Percentiles rank a stretch among this genome's conserved stretches.
phyloP scores from a whole-genome alignment of 2,329 filamentous ascomycete species.

The Paecilomyces variotii region DNA sequence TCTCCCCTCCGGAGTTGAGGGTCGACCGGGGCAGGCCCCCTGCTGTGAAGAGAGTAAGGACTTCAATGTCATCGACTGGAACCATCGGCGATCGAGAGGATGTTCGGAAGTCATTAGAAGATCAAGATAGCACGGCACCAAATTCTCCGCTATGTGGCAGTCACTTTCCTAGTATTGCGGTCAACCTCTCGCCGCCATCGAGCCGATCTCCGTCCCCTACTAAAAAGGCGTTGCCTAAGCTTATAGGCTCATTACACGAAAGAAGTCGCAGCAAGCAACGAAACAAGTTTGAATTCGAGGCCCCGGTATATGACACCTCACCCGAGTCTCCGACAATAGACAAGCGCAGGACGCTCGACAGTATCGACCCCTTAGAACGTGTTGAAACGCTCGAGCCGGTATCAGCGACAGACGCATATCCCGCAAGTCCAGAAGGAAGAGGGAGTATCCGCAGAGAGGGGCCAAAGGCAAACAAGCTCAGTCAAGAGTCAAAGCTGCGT shows the following conservation, averaged over 20 bases:
- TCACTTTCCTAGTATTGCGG: conserved; percentile 52
- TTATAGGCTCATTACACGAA: conserved; percentile 33
- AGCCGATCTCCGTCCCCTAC: conserved; percentile 59
- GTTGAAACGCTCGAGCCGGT: conserved; percentile 18
- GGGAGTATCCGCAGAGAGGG: conserved; percentile 4
- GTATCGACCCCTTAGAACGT: conserved; percentile 10
- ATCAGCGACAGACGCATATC: conserved; percentile 18
- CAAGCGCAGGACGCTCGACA: conserved; percentile 9
- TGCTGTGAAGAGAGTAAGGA: conserved; percentile 16
- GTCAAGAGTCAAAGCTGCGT: conserved; percentile 52
- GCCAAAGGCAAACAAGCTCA: conserved; percentile 23
- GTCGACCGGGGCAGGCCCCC: conserved; percentile 25
- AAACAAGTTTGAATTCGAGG: conserved; percentile 30
- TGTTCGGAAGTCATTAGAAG: conserved; percentile 33
- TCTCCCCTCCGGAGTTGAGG: conserved; percentile 34
- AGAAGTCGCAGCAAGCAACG: conserved; percentile 30
- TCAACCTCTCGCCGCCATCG: conserved; percentile 55
- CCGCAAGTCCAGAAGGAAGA: conserved; percentile 1
- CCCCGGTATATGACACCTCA: conserved; percentile 12
- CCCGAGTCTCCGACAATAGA: conserved; percentile 10
- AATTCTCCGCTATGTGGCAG: conserved; percentile 30
- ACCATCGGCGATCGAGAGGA: conserved; percentile 27
- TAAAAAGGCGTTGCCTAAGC: conserved; percentile 45
- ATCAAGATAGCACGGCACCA: conserved; percentile 37
- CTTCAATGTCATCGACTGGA: conserved; percentile 48